Conservation (phyloP, 2,329 filamentous ascomycete genomes). For the Trichophyton benhamiae region DNA sequence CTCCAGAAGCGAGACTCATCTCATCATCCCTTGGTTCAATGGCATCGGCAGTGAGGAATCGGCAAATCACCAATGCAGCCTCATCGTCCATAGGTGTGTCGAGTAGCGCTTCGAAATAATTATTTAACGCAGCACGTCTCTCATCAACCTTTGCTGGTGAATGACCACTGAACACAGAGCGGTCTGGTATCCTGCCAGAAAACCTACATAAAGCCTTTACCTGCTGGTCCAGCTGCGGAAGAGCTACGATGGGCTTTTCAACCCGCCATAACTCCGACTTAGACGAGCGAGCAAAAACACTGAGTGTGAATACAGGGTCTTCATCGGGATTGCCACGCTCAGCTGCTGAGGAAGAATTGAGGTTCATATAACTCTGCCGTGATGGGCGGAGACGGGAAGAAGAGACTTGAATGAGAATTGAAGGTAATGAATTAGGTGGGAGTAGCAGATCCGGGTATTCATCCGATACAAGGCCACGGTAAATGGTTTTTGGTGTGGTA, state of each 20-base stretch:
- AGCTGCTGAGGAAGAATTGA: conserved; percentile 41
- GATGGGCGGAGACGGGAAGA: conserved; percentile 94
- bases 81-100: conserved; percentile 68
- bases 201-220: conserved; percentile 64
- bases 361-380: conserved; percentile 66
- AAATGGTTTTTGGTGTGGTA: conserved; percentile 38
- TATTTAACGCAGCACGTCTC: conserved; percentile 64
- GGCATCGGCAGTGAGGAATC: conserved; percentile 62
- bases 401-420: conserved; percentile 73
- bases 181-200: conserved; percentile 60
- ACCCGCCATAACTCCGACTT: conserved; percentile 78
- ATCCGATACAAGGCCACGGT: conserved; percentile 66
- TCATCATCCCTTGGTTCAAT: conserved; percentile 45
- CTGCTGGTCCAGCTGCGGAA: conserved; percentile 70
- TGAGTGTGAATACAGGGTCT: conserved; percentile 86
- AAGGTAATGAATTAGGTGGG: conserved; percentile 75
- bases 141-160: conserved; percentile 88
- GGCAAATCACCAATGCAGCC: conserved; percentile 70
- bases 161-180: conserved; percentile 78
- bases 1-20: conserved; percentile 35
- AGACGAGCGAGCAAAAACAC: conserved; percentile 61
- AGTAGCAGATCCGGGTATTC: conserved; percentile 78
- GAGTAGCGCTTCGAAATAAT: conserved; percentile 73
- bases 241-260: conserved; percentile 76
- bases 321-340: conserved; percentile 46